Evolutionary conservation across 768 basidiomycete genomes (phyloP), one percentile per base, ranked within the genome.

Genomic region (Mycena pura): DNA sequence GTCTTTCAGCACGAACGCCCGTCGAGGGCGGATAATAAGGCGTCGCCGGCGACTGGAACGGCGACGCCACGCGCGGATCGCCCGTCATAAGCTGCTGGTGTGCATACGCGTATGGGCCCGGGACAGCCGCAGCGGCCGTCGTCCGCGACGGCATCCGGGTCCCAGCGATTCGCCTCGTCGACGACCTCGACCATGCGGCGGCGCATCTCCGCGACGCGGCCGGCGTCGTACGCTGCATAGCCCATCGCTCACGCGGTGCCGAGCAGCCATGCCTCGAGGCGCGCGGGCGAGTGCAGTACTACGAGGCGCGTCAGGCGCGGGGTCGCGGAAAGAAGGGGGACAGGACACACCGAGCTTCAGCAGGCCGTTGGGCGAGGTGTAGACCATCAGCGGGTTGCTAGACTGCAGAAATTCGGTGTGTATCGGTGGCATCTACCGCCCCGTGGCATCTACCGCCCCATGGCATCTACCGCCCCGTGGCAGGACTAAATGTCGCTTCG

Each of bases 231-330:
- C 0, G 64, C 66, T 2, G 72, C 67, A 65, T 89, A 91, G 0
- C 83, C 81, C 88, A 90, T 90, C 5, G 87, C 80, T 77, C 82
- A 85, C 64, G 88, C 90, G 15, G 83, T 75, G 0, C 76, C 77
- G 29, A 77, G 70, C 17, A 91, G 73, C 88, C 88, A 91, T 3
- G 67, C 54, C 68, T 89, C 85, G 55, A 91, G 76, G 19, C 78
- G 68, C 2, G 79, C 73, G 3, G n/a, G n/a, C n/a, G n/a, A n/a
- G n/a, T n/a, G n/a, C n/a, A n/a, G n/a, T n/a, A n/a, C n/a, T 22
- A 22, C 2, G 0, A 6, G 14, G 9, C 27, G 22, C 31, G 25
- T 34, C 57, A 28, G 59, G 60, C 19, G 6, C 14, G n/a, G n/a
- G 17, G 2, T 1, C n/a, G 39, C 14, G 28, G n/a, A 19, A 53